Evolutionary conservation across 352 stramenopile genomes (phyloP), one percentile per base, ranked within the genome.

Genomic region (Globisporangium spinosum): DNA sequence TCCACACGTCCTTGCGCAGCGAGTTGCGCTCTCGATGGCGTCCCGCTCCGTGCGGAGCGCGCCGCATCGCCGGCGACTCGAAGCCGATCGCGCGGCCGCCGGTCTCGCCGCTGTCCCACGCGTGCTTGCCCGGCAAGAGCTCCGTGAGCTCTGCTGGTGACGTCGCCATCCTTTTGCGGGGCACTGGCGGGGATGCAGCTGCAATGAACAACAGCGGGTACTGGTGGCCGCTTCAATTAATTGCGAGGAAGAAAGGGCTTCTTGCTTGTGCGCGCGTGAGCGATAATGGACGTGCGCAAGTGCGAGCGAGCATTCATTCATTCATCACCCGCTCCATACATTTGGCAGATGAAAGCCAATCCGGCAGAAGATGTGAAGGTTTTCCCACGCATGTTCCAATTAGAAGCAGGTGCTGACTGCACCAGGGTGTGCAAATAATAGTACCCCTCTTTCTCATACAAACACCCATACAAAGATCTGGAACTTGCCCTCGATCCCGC

Each of bases 1-100:
- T 90, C 87, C 87, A 95, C 25, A 91, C 68, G 66, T 91, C 80
- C 5, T 69, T 70, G 10, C 85, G 83, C 60, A 93, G 20, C 25
- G 72, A 72, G 5, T 60, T 57, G 17, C 55, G 69, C 9, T 49
- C 66, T n/a, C 15, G 27, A 3, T 40, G 61, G 1, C 23, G 55
- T n/a, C 20, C 22, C 15, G 25, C 23, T 22, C 38, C 34, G 7
- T 23, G 55, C 12, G 5, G 5, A 5, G n/a, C n/a, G 22, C 2
- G 53, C 10, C 22, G 38, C 2, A 57, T 34, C 17, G 13, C 9
- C 1, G 58, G 66, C 47, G 61, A 70, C n/a, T 61, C 62, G 23
- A 64, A 71, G 7, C 60, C 58, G 43, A 64, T 69, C n/a, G 56
- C 38, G 60, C 38, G 67, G 29, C 38, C 40, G 29, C 38, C 40